Evolutionary conservation across 345 rosid species (phyloP).

Genomic region (Gossypioides kirkii): DNA sequence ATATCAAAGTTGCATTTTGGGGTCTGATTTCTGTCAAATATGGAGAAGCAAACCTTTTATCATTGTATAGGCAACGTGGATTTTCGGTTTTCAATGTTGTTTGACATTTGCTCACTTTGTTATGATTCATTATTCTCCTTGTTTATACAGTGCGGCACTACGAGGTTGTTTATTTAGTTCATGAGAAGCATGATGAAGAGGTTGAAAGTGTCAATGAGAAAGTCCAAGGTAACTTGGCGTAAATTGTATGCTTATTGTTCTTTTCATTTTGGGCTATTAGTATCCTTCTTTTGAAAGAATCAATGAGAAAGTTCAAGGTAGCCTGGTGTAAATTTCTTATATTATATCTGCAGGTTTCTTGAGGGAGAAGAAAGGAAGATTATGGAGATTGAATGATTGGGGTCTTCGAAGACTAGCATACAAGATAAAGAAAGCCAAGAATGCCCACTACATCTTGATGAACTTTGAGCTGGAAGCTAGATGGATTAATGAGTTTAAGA

Average conservation of each 20-base stretch:
- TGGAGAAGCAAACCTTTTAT: slow-evolving; percentile 1
- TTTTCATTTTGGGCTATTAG: neutral
- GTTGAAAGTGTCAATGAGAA: slow-evolving; percentile 65
- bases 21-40: neutral
- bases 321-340: neutral
- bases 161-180: slow-evolving; percentile 89
- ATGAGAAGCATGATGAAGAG: slow-evolving; percentile 80
- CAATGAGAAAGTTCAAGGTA: too few species aligned
- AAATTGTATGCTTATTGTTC: neutral
- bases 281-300: neutral
- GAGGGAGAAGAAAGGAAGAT: slow-evolving; percentile 74
- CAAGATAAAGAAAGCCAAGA: slow-evolving; percentile 75
- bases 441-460: slow-evolving; percentile 84
- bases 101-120: neutral
- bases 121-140: neutral
- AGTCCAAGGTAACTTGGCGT: slow-evolving; percentile 59
- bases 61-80: neutral
- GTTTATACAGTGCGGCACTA: slow-evolving; percentile 74
- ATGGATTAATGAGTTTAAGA: slow-evolving; percentile 76
- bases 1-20: neutral
- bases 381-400: slow-evolving; percentile 92
- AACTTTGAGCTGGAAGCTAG: slow-evolving; percentile 88
- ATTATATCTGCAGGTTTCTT: slow-evolving; percentile 47
- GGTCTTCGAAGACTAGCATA: slow-evolving; percentile 86
- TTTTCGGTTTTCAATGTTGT: too few species aligned